Conservation (phyloP, 140 eudicot genomes). For the Anethum foeniculum region DNA sequence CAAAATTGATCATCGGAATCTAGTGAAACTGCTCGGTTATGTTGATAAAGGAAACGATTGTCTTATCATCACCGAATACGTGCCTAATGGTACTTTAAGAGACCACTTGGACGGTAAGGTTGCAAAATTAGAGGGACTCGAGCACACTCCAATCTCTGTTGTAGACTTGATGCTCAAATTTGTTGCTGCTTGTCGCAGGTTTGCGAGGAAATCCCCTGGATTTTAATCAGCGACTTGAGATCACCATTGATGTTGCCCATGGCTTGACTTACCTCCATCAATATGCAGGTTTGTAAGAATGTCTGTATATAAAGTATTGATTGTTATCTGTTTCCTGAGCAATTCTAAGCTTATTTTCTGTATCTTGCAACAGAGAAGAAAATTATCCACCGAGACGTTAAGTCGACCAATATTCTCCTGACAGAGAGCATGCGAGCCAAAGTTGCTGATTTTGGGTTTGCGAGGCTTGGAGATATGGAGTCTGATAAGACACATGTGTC, state of each 20-base stretch:
- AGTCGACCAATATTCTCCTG: conserved; percentile 86
- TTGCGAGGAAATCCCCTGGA: conserved; percentile 58
- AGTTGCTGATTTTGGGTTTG: conserved; percentile 96
- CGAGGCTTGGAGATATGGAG: conserved; percentile 68
- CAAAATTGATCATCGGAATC: conserved; percentile 84
- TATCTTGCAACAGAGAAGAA: conserved; percentile 65
- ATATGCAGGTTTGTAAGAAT: conserved; percentile 51
- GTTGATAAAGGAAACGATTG: conserved; percentile 89
- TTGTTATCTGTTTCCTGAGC: background rate
- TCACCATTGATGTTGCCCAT: conserved; percentile 83
- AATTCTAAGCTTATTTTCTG: conserved; percentile 5
- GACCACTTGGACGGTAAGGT: conserved; percentile 90
- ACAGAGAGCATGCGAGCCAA: conserved; percentile 77
- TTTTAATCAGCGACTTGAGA: conserved; percentile 85
- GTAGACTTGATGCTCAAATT: background rate
- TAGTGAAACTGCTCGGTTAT: conserved; percentile 88
- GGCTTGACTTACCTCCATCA: conserved; percentile 85
- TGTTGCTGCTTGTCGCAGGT: conserved; percentile 40
- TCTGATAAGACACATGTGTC: conserved; percentile 65
- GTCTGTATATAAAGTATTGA: background rate
- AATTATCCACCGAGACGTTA: conserved; percentile 89
- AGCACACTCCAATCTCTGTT: conserved; percentile 1
- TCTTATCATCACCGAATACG: conserved; percentile 80
- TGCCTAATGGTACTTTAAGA: conserved; percentile 88
- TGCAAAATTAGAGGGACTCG: conserved; percentile 2